Evolutionary conservation across 345 rosid species (phyloP), one percentile per base, ranked within the genome.

Genomic region (Eucalyptus polybractea): DNA sequence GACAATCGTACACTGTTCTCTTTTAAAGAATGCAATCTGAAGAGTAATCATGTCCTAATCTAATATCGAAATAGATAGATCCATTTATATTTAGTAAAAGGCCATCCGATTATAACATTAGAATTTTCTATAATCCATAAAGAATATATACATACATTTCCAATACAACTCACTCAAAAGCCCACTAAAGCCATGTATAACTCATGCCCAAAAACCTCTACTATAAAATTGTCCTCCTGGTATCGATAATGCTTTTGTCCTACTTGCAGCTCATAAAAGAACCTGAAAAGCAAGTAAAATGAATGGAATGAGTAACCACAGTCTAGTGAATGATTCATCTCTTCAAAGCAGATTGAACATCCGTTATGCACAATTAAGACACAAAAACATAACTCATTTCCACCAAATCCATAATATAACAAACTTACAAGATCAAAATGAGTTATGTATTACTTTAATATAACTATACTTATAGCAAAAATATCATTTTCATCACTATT

Each of bases 301-400:
- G 27, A 56, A 56, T 56, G 27, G 5, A 56, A 56, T 56, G 11
- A 22, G 1, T 1, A 22, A 56, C 2, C 27, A 56, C 3, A 8
- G 0, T 56, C 3, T 0, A 56, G 1, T 22, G 3, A 56, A 22
- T 56, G 1, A 56, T 56, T 21, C 60, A 56, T 56, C 12, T 56
- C 27, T 56, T 56, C 12, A 8, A 56, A 56, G 11, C 6, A 56
- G 0, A 56, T 56, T 56, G 12, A 56, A 22, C 12, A 22, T 56
- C 3, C 12, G 0, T 22, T 54, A 56, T 8, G 60, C 60, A 56
- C 0, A 3, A 0, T 56, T 56, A 56, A 22, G 27, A 56, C 12
- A 22, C 25, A 56, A 22, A 56, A 56, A 1, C 12, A 56, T 56
- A 56, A 56, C 60, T 56, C 29, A 56, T 56, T 24, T 56, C 25